Evolutionary conservation across 2,329 filamentous ascomycete species (phyloP), one percentile per base, ranked within the genome.

Genomic region (Coccinonectria pachysandricola): DNA sequence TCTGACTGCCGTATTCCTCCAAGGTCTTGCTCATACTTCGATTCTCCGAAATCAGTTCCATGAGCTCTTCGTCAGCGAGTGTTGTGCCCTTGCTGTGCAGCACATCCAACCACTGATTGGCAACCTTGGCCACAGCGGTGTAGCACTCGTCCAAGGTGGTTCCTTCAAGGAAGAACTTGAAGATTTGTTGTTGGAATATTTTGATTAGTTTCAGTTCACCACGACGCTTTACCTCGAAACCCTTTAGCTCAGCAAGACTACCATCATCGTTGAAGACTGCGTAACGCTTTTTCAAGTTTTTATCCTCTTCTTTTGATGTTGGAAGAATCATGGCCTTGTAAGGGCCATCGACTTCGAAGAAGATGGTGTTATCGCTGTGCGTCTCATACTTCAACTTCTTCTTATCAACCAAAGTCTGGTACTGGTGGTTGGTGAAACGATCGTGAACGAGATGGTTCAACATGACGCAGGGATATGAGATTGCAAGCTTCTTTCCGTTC

Each of bases 21-120:
- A 99, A 64, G 0, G 91, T 92, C 59, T 98, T 98, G 11, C 78
- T 71, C 91, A 99, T 98, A 61, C 75, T 96, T 61, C 92, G 79
- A 60, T 99, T 99, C 55, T 99, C 91, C 25, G 86, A 95, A 75
- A 99, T 98, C n/a, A 99, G 77, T 46, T 98, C 88, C 55, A 98
- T 96, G 20, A 99, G 71, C 50, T 98, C 91, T 51, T 96, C 88
- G 42, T 99, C 88, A 0, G 88, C 87, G 9, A 99, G 64, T 1
- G 87, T 96, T 4, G 79, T 70, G 10, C 92, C 91, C 40, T 84
- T 87, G 45, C 75, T 83, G 49, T 96, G 74, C 16, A 99, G 62
- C 3, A 99, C 91, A 54, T 99, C 92, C 4, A 99, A 65, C 91
- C 91, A 99, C 35, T 80, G 76, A 50, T 99, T 93, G 2, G 91